A percentile compares a stretch with the other conserved stretches of the same genome.
Evolutionary conservation across 2,329 filamentous ascomycete genomes (phyloP).

Genomic region (Neopestalotiopsis sp.): DNA sequence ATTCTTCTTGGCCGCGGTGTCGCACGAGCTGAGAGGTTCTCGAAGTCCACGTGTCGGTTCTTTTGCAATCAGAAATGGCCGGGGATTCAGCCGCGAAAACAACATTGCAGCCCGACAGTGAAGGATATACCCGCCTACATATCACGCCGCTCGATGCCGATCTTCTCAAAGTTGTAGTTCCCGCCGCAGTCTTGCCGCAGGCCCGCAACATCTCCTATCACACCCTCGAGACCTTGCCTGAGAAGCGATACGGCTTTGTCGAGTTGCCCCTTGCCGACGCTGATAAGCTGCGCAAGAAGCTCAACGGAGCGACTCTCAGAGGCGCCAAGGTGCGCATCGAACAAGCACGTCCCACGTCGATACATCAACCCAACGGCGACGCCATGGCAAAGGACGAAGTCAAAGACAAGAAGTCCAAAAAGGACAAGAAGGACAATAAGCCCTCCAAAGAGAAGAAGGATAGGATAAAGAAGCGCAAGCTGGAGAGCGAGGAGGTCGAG

Average conservation of each 20-base stretch:
- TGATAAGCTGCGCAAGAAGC: conserved; percentile 88
- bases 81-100: conserved; percentile 23
- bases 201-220: conserved; percentile 91
- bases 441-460: conserved; percentile 32
- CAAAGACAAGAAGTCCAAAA: conserved; percentile 31
- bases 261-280: conserved; percentile 83
- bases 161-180: conserved; percentile 75
- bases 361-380: conserved; percentile 43
- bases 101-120: conserved; percentile 22
- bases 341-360: conserved; percentile 72
- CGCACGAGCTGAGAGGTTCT: conserved; percentile 1
- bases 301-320: conserved; percentile 85
- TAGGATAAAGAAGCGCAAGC: conserved; percentile 57
- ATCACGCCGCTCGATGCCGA: conserved; percentile 84
- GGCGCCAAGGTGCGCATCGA: conserved; percentile 87
- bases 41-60: not conserved
- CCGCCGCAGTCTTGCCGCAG: conserved; percentile 66
- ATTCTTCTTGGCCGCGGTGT: not conserved
- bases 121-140: conserved; percentile 69
- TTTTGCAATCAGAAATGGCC: conserved; percentile 25
- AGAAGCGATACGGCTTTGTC: conserved; percentile 88
- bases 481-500: conserved; percentile 55
- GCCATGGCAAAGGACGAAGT: conserved; percentile 31
- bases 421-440: conserved; percentile 40
- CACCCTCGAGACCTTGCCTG: conserved; percentile 83